These are phyloP conservation scores for Agaricus subrufescens DNA, from an alignment of 768 basidiomycete genomes.

Conservation along the genomic window DNA sequence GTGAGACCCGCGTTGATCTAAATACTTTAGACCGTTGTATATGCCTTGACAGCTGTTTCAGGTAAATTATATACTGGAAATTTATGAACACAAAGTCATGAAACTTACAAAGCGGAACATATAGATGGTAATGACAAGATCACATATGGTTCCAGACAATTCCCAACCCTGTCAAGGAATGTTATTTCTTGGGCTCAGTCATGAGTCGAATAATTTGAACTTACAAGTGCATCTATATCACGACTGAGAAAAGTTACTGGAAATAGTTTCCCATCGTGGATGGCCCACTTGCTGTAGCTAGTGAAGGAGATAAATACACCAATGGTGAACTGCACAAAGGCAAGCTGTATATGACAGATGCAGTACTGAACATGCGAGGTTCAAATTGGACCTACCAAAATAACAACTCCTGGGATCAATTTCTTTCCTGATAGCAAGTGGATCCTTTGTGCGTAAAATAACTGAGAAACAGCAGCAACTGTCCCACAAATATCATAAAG, in stretches of 20 bases:
- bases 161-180: background rate
- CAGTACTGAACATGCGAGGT: background rate
- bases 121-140: slow-evolving; percentile 1
- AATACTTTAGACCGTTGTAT: background rate
- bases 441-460: background rate
- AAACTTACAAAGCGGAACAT: slow-evolving; percentile 1
- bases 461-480: background rate
- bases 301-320: background rate
- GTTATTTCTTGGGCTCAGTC: background rate
- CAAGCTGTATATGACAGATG: background rate
- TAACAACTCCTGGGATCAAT: background rate
- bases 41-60: background rate
- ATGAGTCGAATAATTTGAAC: too few relatives aligned
- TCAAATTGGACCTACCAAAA: background rate
- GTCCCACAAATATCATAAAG: too few relatives aligned
- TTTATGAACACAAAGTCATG: background rate
- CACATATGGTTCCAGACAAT: background rate
- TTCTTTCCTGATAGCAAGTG: background rate
- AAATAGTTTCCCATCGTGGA: background rate
- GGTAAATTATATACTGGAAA: background rate
- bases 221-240: background rate
- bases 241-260: too few relatives aligned
- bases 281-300: background rate
- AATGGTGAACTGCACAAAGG: background rate
- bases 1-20: background rate